Conservation (phyloP, 176 grass and related monocot genomes). For the Microstegium vimineum region DNA sequence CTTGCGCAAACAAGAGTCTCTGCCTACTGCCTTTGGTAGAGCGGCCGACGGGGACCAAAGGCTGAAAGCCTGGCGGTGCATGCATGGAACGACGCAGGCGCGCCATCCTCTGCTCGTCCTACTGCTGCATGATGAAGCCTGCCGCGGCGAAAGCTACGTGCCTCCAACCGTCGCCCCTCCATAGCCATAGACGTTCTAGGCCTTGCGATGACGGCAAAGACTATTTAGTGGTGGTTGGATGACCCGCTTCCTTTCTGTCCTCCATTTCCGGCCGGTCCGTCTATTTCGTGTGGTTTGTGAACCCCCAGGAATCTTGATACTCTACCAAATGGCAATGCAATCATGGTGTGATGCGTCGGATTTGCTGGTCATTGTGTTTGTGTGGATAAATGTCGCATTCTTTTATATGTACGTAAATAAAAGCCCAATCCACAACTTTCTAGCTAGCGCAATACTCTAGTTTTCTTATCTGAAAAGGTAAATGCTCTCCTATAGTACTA, state of each 20-base stretch:
- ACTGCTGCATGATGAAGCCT: conserved; percentile 5
- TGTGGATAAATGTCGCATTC: background rate
- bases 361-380: background rate
- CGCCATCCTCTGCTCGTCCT: background rate
- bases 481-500: too few relatives aligned
- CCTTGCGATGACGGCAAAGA: conserved; percentile 20
- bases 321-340: background rate
- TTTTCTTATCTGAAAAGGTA: background rate
- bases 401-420: background rate
- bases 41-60: background rate
- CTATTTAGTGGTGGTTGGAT: background rate
- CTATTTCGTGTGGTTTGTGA: background rate
- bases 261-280: background rate
- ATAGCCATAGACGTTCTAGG: background rate
- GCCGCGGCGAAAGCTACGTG: conserved; percentile 14
- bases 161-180: conserved; percentile 31
- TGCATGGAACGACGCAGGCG: background rate
- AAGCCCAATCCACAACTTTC: background rate
- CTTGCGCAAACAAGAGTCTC: background rate
- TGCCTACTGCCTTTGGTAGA: background rate
- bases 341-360: background rate
- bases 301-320: background rate
- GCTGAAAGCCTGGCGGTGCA: conserved; percentile 13
- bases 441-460: background rate
- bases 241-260: background rate